Base-by-base conservation (phyloP, 164 flowering plant genomes). In the Platanus orientalis region DNA sequence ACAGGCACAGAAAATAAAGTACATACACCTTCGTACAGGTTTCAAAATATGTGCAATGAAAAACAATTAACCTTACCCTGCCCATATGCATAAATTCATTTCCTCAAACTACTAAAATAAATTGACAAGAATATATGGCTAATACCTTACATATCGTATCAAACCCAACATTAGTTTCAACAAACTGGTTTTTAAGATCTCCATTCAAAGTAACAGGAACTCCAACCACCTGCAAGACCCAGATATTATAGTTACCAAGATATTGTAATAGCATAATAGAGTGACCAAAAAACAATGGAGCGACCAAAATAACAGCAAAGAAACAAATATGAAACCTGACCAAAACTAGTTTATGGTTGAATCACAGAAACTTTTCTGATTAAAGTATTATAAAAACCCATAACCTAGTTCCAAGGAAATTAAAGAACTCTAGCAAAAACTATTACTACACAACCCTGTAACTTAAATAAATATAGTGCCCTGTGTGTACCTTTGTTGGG, bases 201-300 rank as follows among this genome's bases (percentile, higher is more conserved):
- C 99, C 99, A 75, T 91, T 88, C 76, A 94, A 68, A 54, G 96
- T 94, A 68, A 94, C 97, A 62, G 99, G 97, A 74, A 94, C 95
- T 25, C 99, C 97, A 61, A 94, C 93, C 66, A 94, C 99, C 99
- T 94, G 84, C 58, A 72, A 54, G 55, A 21, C 57, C 57, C 40
- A 30, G 67, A 60, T 7, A 23, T 44, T 39, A 17, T 27, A 36
- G 26, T 63, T 36, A 57, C 16, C 32, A 20, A 42, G 28, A 16
- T 57, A 47, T 47, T 19, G 10, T 2, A 52, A 26, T 36, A 45
- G 30, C n/a, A n/a, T n/a, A n/a, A n/a, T n/a, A n/a, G n/a, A n/a
- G n/a, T n/a, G n/a, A n/a, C n/a, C n/a, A n/a, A n/a, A n/a, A n/a
- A n/a, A n/a, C n/a, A 45, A 29, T 12, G 16, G 49, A 16, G 6